Evolutionary conservation across 2,329 filamentous ascomycete species (phyloP).

Genomic region (Cercospora nicotianae): DNA sequence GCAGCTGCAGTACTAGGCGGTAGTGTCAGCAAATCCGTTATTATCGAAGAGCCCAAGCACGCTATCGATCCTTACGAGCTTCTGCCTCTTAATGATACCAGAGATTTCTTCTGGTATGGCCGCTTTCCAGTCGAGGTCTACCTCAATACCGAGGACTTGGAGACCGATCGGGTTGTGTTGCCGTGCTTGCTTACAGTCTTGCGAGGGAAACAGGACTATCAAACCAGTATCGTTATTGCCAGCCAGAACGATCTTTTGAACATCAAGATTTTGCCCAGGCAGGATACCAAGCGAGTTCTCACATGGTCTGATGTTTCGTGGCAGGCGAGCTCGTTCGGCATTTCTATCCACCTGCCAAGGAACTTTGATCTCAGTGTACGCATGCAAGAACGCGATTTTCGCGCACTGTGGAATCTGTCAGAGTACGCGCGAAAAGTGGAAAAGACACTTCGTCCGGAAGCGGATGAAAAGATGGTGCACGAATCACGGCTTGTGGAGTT

Average conservation of each 20-base stretch:
- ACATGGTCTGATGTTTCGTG: constrained; percentile 82
- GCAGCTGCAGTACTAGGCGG: constrained; percentile 69
- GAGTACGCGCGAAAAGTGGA: constrained; percentile 80
- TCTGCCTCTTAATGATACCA: constrained; percentile 74
- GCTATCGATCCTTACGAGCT: constrained; percentile 58
- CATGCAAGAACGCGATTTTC: constrained; percentile 74
- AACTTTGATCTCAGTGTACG: constrained; percentile 72
- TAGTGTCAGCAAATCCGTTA: constrained; percentile 33
- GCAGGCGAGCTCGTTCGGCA: constrained; percentile 65
- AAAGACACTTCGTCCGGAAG: constrained; percentile 65
- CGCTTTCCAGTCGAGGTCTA: constrained; percentile 73
- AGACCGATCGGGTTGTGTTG: constrained; percentile 67
- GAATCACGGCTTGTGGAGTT: constrained; percentile 70
- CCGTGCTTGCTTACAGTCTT: constrained; percentile 75
- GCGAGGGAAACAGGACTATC: constrained; percentile 67
- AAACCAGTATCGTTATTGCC: constrained; percentile 70
- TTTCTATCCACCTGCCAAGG: constrained; percentile 71
- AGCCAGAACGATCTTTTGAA: constrained; percentile 80
- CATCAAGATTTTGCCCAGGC: constrained; percentile 65
- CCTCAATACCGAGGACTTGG: constrained; percentile 70
- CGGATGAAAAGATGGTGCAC: constrained; percentile 70
- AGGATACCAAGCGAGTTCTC: constrained; percentile 55
- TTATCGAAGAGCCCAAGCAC: constrained; percentile 18
- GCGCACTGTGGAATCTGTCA: constrained; percentile 76
- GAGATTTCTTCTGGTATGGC: constrained; percentile 73